Conservation (phyloP, 2,329 filamentous ascomycete species). For the Fusarium decemcellulare region DNA sequence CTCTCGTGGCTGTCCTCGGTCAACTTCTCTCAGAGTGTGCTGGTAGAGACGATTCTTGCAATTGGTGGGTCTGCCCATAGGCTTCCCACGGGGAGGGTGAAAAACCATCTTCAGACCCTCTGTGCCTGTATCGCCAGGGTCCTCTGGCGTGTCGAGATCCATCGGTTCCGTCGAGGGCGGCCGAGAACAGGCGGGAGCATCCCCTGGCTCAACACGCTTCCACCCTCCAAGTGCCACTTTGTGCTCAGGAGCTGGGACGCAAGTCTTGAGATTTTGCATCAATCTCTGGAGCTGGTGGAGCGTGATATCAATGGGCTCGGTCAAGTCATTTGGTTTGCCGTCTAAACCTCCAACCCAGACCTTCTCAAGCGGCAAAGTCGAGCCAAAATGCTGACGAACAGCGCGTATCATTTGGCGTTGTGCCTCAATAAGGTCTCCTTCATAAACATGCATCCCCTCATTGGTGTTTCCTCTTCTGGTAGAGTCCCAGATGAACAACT, state of each 20-base stretch:
- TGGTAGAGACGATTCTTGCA: constrained; percentile 63
- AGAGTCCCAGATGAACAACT: constrained; percentile 70
- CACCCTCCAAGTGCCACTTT: constrained; percentile 55
- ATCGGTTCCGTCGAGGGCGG: constrained; percentile 29
- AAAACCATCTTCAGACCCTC: constrained; percentile 57
- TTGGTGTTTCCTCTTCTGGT: constrained; percentile 47
- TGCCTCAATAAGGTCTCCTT: constrained; percentile 58
- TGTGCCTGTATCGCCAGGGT: constrained; percentile 28
- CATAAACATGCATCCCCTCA: constrained; percentile 31
- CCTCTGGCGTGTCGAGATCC: constrained; percentile 39
- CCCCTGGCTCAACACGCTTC: constrained; percentile 48
- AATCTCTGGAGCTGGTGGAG: constrained; percentile 54
- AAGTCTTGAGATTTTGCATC: constrained; percentile 48
- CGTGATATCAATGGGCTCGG: constrained; percentile 59
- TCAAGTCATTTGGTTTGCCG: constrained; percentile 32
- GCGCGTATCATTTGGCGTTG: constrained; percentile 61
- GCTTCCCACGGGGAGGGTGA: constrained; percentile 58
- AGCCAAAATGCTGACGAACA: constrained; percentile 48
- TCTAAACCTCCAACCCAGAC: constrained; percentile 63
- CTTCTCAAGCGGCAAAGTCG: constrained; percentile 50
- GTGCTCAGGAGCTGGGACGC: constrained; percentile 53
- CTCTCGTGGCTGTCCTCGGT: neutral
- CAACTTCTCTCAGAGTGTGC: constrained; percentile 42
- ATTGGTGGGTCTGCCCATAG: constrained; percentile 38
- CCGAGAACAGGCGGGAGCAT: constrained; percentile 3